Percentiles rank a stretch among this genome's conserved stretches.
Conservation (phyloP, 2,329 filamentous ascomycete genomes). For the Calycina herbarum region DNA sequence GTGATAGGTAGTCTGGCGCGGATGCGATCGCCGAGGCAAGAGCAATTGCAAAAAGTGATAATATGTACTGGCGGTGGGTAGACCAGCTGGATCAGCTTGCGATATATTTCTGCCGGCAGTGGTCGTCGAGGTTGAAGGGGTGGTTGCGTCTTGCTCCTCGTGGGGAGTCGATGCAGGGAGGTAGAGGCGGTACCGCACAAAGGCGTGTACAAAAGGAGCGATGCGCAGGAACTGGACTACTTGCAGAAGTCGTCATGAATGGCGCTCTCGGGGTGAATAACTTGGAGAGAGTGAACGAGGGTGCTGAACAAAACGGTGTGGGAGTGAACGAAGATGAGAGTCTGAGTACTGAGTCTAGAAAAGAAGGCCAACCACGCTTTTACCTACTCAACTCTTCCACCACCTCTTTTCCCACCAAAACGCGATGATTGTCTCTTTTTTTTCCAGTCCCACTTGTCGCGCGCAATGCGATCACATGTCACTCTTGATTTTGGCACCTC, state of each 20-base stretch:
- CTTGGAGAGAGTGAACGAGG: conserved; percentile 18
- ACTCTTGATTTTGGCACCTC: conserved; percentile 29
- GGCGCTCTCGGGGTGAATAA: conserved; percentile 24
- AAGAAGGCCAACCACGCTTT: conserved; percentile 19
- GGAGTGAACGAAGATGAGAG: conserved; percentile 15
- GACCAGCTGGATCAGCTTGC: background rate
- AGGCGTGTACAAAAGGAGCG: conserved; percentile 11
- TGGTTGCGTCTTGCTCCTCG: conserved; percentile 19
- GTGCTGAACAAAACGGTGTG: conserved; percentile 13
- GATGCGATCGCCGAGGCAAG: background rate
- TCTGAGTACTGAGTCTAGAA: background rate
- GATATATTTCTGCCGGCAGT: conserved; percentile 12
- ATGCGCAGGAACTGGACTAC: conserved; percentile 20
- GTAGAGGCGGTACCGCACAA: conserved; percentile 13
- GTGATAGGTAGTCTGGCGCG: background rate
- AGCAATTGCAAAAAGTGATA: conserved; percentile 5
- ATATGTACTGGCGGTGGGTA: background rate
- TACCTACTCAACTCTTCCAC: background rate
- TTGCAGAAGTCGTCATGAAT: conserved; percentile 32
- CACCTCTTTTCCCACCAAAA: background rate
- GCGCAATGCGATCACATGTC: conserved; percentile 30
- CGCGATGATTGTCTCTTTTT: background rate
- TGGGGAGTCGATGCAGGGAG: conserved; percentile 14
- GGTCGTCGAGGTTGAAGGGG: conserved; percentile 17
- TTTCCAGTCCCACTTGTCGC: conserved; percentile 13